Base-by-base conservation (phyloP, 2,329 filamentous ascomycete species). In the Dendrostoma leiphaemia region DNA sequence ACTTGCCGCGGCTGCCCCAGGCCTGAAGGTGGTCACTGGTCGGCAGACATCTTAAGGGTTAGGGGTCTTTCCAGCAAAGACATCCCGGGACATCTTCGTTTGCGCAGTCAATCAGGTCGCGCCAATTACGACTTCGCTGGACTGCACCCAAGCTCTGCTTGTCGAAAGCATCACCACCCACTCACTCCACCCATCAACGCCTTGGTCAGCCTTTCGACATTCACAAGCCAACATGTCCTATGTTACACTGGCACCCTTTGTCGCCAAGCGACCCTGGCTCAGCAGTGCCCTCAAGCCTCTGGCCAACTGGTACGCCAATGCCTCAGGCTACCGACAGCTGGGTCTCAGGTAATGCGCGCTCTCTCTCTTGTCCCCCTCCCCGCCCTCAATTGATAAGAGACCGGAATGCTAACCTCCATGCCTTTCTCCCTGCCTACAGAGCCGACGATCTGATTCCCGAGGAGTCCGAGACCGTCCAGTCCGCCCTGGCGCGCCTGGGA, bases 381-480 rank as follows among this genome's bases (percentile, higher is more conserved):
- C 19, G 10, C 17, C 29, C 15, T 26, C 19, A 6, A n/a, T n/a
- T n/a, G n/a, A n/a, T n/a, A n/a, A n/a, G n/a, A n/a, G n/a, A n/a
- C n/a, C n/a, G n/a, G n/a, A n/a, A n/a, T n/a, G n/a, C n/a, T n/a
- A n/a, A n/a, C n/a, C n/a, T n/a, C 26, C 41, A 40, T 48, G 34
- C 6, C 19, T 8, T 51, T 9, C 32, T 9, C 29, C 15, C n/a
- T 19, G 9, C 35, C n/a, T n/a, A 53, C 71, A 97, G 94, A 75
- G 86, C 87, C 81, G 94, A 99, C 76, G 94, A 99, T 73, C 78
- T 99, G 71, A 89, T 97, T 71, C 85, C 89, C 71, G 94, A 99
- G 77, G 94, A 99, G 79, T 88, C 83, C 80, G 89, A 94, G 67
- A 77, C 81, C 55, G 91, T 96, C 67, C 88, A 94, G 74, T 83